Evolutionary conservation across 768 basidiomycete genomes (phyloP).

Genomic region (Pleurotus djamor): DNA sequence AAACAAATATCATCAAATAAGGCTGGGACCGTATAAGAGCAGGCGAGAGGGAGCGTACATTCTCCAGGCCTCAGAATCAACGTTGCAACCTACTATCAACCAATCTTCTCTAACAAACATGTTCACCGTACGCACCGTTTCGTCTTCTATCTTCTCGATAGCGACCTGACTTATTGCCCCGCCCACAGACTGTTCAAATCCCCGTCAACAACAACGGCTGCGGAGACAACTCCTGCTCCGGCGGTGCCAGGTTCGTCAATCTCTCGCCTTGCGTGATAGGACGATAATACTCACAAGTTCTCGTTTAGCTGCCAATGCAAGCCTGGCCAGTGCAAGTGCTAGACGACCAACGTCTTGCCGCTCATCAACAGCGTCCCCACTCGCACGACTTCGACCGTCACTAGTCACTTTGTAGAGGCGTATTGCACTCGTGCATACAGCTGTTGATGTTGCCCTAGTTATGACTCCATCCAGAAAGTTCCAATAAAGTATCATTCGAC

Average conservation of each 20-base stretch:
- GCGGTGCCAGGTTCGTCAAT: constrained; percentile 41
- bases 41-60: neutral
- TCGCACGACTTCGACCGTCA: no score
- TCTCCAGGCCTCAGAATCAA: neutral
- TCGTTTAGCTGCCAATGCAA: constrained; percentile 54
- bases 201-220: constrained; percentile 44
- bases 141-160: neutral
- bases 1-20: constrained; percentile 3
- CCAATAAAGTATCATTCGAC: no score
- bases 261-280: neutral
- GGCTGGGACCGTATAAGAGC: neutral
- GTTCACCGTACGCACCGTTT: constrained; percentile 1
- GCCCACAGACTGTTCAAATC: constrained; percentile 26
- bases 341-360: constrained; percentile 15
- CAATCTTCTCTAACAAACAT: neutral
- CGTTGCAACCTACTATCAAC: neutral
- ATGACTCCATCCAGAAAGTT: no score
- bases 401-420: no score
- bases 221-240: constrained; percentile 46
- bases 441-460: no score
- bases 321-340: constrained; percentile 67
- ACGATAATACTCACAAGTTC: neutral
- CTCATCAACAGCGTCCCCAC: no score
- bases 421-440: no score
- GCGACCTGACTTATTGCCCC: neutral